A percentile compares a stretch with the other conserved stretches of the same genome.
Conservation (phyloP, 177 flowering plant genomes). For the Telopea speciosissima region DNA sequence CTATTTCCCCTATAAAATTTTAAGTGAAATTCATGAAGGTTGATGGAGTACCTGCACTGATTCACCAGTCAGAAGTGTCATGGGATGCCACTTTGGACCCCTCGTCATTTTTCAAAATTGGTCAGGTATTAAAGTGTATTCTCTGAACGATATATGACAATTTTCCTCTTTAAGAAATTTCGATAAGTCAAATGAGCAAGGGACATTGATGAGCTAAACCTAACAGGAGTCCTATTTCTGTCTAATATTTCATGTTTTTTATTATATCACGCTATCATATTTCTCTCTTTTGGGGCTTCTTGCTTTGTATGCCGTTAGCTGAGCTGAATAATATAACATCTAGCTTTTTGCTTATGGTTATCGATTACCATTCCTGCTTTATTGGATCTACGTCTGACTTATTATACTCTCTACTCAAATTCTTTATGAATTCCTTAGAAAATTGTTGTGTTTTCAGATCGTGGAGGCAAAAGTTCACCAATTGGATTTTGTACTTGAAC, state of each 20-base stretch:
- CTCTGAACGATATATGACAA: background rate
- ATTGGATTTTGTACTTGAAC: conserved; percentile 74
- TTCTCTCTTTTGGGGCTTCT: background rate
- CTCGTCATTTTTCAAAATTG: conserved; percentile 63
- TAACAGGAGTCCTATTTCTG: background rate
- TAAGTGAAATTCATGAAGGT: conserved; percentile 34
- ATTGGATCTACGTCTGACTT: background rate
- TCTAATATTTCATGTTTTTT: background rate
- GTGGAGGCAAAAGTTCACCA: conserved; percentile 93
- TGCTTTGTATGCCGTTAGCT: no score
- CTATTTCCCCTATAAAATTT: background rate
- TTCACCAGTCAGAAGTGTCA: conserved; percentile 91
- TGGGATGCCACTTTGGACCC: conserved; percentile 93
- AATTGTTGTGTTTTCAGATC: conserved; percentile 40
- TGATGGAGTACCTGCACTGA: conserved; percentile 88
- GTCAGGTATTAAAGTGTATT: conserved; percentile 52
- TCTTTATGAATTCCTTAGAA: background rate
- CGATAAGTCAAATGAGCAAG: background rate
- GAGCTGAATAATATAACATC: background rate
- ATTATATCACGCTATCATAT: background rate
- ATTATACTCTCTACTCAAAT: background rate
- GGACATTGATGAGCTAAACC: background rate
- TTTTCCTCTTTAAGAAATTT: background rate
- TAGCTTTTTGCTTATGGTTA: background rate
- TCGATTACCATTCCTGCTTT: background rate